These are phyloP conservation scores for Scutellaria barbata DNA, from an alignment of 257 asterid species.

Conservation along the genomic window DNA sequence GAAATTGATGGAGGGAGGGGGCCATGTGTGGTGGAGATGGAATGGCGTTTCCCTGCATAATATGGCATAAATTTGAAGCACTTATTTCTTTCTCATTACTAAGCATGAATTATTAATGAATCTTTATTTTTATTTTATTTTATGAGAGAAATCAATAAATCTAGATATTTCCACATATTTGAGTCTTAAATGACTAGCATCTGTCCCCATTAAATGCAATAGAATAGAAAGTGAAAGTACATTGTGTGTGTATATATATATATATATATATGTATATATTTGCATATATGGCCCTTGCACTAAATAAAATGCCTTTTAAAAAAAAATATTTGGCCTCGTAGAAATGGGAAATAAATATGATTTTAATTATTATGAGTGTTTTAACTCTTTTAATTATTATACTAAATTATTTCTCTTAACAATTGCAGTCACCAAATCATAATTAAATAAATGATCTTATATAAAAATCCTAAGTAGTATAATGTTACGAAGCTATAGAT, in stretches of 20 bases:
- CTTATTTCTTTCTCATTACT: constrained; percentile 19
- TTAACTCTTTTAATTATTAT: no score
- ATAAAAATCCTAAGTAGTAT: no score
- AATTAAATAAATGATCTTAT: no score
- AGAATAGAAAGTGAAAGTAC: constrained; percentile 32
- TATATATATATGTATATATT: no score
- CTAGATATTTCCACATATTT: constrained; percentile 32
- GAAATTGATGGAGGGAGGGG: background rate
- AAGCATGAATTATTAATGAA: background rate
- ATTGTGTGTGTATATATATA: background rate
- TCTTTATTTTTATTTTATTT: constrained; percentile 31
- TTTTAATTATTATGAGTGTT: no score
- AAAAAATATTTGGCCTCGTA: no score
- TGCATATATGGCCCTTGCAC: background rate
- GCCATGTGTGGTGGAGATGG: constrained; percentile 34
- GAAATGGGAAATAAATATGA: no score
- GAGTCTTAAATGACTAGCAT: background rate
- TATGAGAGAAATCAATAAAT: background rate
- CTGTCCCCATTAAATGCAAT: background rate
- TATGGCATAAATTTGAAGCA: constrained; percentile 40
- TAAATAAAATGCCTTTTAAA: background rate
- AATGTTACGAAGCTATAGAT: no score
- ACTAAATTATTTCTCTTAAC: no score
- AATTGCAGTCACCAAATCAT: no score
- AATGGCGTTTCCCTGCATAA: constrained; percentile 35